Conservation (phyloP, 78 protist genomes). For the Tieghemostelium lacteum region DNA sequence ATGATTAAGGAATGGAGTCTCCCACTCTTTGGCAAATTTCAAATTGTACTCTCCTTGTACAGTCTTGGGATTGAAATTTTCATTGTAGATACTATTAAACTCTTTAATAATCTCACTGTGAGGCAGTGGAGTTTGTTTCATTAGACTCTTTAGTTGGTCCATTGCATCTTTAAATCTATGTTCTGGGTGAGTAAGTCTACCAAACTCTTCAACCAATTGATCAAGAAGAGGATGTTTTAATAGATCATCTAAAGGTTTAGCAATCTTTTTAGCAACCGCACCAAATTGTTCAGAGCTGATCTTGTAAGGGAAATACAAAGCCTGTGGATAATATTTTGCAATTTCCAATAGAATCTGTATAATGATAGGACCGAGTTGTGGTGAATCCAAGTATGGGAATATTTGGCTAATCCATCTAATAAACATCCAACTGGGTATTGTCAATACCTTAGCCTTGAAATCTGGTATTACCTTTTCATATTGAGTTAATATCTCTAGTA, state of each 20-base stretch:
- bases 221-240: constrained; percentile 52
- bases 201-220: constrained; percentile 39
- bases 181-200: constrained; percentile 67
- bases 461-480: constrained; percentile 15
- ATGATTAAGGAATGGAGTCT: not conserved
- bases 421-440: constrained; percentile 86
- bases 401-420: constrained; percentile 84
- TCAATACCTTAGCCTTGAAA: not conserved
- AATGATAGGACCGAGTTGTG: constrained; percentile 62
- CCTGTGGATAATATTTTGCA: constrained; percentile 86
- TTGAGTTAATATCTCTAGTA: constrained; percentile 55
- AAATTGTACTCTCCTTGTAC: constrained; percentile 56
- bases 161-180: constrained; percentile 80
- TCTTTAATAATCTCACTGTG: not conserved
- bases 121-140: constrained; percentile 9
- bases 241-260: constrained; percentile 17
- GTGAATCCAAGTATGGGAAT: constrained; percentile 67
- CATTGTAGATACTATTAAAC: constrained; percentile 17
- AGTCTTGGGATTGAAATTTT: constrained; percentile 40
- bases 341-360: constrained; percentile 36
- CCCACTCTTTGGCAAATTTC: constrained; percentile 76
- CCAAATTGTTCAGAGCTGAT: constrained; percentile 66
- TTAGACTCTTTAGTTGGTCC: constrained; percentile 56
- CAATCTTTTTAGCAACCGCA: constrained; percentile 17
- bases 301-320: constrained; percentile 77